Evolutionary conservation across 2,329 filamentous ascomycete genomes (phyloP).

Genomic region (Huntiella omanensis): DNA sequence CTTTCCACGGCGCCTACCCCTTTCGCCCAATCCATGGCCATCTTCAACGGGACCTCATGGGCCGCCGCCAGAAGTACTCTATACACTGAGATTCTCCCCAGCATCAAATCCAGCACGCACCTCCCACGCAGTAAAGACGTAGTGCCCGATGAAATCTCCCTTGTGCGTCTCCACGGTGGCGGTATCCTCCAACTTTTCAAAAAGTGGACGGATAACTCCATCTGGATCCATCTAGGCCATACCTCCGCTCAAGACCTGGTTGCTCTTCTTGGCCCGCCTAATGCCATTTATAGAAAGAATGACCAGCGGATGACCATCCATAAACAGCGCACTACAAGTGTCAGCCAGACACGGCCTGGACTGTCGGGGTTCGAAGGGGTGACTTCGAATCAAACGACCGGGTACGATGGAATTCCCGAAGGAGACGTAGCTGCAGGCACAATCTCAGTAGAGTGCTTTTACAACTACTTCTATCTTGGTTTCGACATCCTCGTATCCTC

Average conservation of each 20-base stretch:
- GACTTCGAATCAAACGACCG: no score
- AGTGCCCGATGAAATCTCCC: constrained; percentile 74
- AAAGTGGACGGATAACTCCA: constrained; percentile 44
- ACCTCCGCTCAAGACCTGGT: constrained; percentile 86
- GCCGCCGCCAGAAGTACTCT: constrained; percentile 57
- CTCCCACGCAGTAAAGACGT: constrained; percentile 55
- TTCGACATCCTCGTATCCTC: constrained; percentile 86
- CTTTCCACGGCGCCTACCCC: constrained; percentile 62
- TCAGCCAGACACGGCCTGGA: constrained; percentile 38
- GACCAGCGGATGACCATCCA: constrained; percentile 82
- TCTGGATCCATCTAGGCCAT: constrained; percentile 60
- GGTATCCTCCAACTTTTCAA: constrained; percentile 63
- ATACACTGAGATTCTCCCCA: constrained; percentile 56
- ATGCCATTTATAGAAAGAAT: constrained; percentile 83
- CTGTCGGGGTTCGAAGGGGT: constrained; percentile 53
- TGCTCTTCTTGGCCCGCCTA: constrained; percentile 76
- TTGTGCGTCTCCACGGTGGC: constrained; percentile 58
- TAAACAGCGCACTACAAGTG: constrained; percentile 36
- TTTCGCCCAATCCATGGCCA: constrained; percentile 67
- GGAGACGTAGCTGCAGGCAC: constrained; percentile 35
- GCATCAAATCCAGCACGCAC: constrained; percentile 52
- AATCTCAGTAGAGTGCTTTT: constrained; percentile 63
- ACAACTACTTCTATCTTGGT: constrained; percentile 92
- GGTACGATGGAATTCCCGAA: constrained; percentile 34
- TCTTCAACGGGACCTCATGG: constrained; percentile 86